These are phyloP conservation scores for Colletotrichum karsti DNA, from an alignment of 2,329 filamentous ascomycete genomes.

Conservation along the genomic window DNA sequence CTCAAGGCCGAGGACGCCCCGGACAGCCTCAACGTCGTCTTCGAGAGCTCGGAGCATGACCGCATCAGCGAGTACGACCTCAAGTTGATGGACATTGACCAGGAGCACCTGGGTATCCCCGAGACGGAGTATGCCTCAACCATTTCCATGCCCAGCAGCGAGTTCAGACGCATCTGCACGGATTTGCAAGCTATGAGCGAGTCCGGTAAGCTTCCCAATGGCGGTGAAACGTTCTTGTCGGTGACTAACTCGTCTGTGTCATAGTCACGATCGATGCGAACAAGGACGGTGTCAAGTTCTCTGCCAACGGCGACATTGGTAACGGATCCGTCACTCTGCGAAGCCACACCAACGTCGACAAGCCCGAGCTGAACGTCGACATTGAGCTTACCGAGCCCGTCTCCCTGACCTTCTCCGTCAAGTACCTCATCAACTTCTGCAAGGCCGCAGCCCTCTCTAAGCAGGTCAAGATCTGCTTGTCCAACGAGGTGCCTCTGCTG, in stretches of 20 bases:
- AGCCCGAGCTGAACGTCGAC: slow-evolving; percentile 84
- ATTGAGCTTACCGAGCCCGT: slow-evolving; percentile 95
- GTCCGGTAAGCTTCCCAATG: slow-evolving; percentile 74
- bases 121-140: slow-evolving; percentile 98
- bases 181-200: slow-evolving; percentile 94
- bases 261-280: slow-evolving; percentile 92
- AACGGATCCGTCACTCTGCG: slow-evolving; percentile 93
- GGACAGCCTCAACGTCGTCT: slow-evolving; percentile 93
- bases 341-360: slow-evolving; percentile 88
- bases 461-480: slow-evolving; percentile 90
- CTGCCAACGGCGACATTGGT: slow-evolving; percentile 92
- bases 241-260: slow-evolving; percentile 32
- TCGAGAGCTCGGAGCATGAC: slow-evolving; percentile 90
- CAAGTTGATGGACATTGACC: slow-evolving; percentile 99
- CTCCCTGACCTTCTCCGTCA: slow-evolving; percentile 94
- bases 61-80: slow-evolving; percentile 98
- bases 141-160: slow-evolving; percentile 84
- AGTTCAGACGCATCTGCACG: slow-evolving; percentile 95
- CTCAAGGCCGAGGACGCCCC: slow-evolving; percentile 98
- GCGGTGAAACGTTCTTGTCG: background rate
- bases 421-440: slow-evolving; percentile 99
- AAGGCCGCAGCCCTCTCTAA: slow-evolving; percentile 88
- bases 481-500: slow-evolving; percentile 93
- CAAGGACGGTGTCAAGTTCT: slow-evolving; percentile 98
- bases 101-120: slow-evolving; percentile 98